phyloP scores from a whole-genome alignment of 2,329 filamentous ascomycete genomes.

The Calonectria honghensis region DNA sequence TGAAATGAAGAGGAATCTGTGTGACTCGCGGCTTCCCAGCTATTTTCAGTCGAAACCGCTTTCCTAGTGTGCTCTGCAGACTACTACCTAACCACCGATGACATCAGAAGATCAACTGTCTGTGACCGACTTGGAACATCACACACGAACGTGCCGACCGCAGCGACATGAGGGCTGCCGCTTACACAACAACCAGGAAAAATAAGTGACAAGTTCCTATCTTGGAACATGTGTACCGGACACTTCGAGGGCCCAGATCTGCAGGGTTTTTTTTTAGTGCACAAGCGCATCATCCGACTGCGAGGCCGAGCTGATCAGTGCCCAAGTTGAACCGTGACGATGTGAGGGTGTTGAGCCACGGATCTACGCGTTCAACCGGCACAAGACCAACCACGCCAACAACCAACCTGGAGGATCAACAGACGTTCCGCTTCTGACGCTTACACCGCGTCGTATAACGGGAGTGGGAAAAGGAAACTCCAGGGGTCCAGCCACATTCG shows the following conservation, averaged over 20 bases:
- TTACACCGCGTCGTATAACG: not conserved
- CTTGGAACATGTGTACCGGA: not conserved
- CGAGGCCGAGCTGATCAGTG: not conserved
- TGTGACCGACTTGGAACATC: not conserved
- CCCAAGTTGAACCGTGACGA: not conserved
- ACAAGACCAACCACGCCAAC: not conserved
- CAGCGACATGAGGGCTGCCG: not conserved
- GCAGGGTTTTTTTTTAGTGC: not conserved
- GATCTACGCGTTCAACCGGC: conserved; percentile 3
- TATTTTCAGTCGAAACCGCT: not conserved
- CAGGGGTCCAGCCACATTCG: not conserved
- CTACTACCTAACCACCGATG: not conserved
- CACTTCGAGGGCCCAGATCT: not conserved
- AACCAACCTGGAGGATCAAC: not conserved
- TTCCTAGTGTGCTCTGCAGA: not conserved
- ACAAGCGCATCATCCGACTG: not conserved
- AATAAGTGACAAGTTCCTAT: not conserved
- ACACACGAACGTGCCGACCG: not conserved
- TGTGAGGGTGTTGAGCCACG: not conserved
- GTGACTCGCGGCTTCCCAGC: not conserved
- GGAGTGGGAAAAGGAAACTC: not conserved
- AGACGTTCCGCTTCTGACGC: not conserved
- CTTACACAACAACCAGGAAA: not conserved
- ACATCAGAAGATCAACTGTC: not conserved
- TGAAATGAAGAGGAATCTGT: not conserved